Conservation (phyloP, 2,329 filamentous ascomycete genomes). For the Fusarium paranaense region DNA sequence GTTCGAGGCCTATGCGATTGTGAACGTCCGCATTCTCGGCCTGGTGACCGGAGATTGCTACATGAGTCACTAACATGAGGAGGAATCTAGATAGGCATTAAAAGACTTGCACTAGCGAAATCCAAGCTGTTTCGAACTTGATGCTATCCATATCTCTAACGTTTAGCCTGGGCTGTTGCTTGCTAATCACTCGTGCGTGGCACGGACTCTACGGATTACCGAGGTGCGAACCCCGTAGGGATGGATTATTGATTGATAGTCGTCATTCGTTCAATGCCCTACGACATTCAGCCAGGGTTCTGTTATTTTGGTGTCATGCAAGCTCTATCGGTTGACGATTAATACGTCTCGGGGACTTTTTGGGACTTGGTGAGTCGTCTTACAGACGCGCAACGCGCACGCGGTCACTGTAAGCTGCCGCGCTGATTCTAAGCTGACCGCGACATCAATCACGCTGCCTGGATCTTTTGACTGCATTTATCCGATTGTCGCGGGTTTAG, state of each 20-base stretch:
- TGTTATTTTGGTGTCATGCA: neutral
- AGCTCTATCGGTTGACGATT: neutral
- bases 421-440: neutral
- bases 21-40: neutral
- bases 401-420: neutral
- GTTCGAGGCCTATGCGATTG: neutral
- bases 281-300: neutral
- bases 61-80: neutral
- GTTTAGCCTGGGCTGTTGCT: neutral
- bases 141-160: neutral
- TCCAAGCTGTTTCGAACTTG: neutral
- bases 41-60: neutral
- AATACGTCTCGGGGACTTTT: neutral
- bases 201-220: neutral
- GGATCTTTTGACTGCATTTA: neutral
- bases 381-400: neutral
- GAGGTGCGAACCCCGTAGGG: neutral
- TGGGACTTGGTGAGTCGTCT: neutral
- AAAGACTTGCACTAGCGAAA: neutral
- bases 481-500: neutral
- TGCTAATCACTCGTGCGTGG: neutral
- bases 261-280: neutral
- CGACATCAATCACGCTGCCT: neutral
- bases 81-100: neutral
- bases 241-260: neutral